Evolutionary conservation across 2,329 filamentous ascomycete species (phyloP).

Genomic region (Nemania sp.): DNA sequence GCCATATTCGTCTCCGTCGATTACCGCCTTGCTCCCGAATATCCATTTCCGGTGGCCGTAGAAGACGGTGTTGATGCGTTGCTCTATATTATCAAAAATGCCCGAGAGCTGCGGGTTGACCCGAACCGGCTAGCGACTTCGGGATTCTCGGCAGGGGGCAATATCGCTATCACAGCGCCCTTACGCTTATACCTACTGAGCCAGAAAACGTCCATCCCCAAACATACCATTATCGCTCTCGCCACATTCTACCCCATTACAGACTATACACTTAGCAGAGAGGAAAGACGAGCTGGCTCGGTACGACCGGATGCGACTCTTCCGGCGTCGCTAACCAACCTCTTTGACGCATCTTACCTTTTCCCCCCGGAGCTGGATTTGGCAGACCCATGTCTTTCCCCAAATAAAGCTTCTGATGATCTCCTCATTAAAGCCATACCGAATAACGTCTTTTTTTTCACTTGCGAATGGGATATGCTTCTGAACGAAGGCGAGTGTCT

Average conservation of each 20-base stretch:
- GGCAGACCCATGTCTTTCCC: constrained; percentile 67
- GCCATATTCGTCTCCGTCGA: constrained; percentile 73
- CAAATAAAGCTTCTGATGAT: constrained; percentile 66
- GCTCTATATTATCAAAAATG: constrained; percentile 68
- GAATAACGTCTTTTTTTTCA: constrained; percentile 66
- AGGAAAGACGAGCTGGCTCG: constrained; percentile 66
- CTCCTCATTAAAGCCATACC: constrained; percentile 62
- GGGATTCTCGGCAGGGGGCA: constrained; percentile 74
- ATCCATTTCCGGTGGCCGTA: constrained; percentile 72
- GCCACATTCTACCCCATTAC: constrained; percentile 72
- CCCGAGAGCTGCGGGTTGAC: constrained; percentile 69
- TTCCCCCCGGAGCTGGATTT: constrained; percentile 64
- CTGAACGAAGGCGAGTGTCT: constrained; percentile 71
- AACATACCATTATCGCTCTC: constrained; percentile 63
- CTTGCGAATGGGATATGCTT: constrained; percentile 76
- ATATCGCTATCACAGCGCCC: constrained; percentile 62
- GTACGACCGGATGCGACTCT: constrained; percentile 68
- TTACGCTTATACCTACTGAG: constrained; percentile 50
- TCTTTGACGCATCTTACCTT: constrained; percentile 73
- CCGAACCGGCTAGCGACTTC: constrained; percentile 67
- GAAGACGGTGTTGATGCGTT: constrained; percentile 75
- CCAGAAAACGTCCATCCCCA: constrained; percentile 50
- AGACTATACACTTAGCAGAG: constrained; percentile 70
- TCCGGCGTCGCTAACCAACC: constrained; percentile 67
- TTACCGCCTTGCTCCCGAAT: constrained; percentile 74